Evolutionary conservation across 352 stramenopile species (phyloP), one percentile per base, ranked within the genome.

Genomic region (Peronospora farinosa): DNA sequence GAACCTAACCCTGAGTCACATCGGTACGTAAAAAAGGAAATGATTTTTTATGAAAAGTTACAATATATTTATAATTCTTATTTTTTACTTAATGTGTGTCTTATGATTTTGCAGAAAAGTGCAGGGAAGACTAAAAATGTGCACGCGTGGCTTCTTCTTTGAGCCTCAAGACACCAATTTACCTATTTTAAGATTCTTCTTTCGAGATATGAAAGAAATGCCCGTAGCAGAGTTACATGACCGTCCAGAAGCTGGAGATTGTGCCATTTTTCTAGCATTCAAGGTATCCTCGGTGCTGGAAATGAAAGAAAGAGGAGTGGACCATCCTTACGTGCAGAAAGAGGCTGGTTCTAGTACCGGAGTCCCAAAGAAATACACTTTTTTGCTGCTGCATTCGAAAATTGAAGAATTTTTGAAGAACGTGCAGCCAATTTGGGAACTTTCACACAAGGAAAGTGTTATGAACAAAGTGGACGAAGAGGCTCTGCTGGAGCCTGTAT

Each of bases 131-230:
- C 63, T 95, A 11, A 96, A 96, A 63, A 60, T 96, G 25, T 95
- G 81, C 57, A 96, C 87, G 11, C 71, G 88, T 38, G 84, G 82
- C 45, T 87, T 97, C 48, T 93, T 97, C 49, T 97, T 97, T 48
- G 89, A 95, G 69, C 89, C 89, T 9, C 76, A 89, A 50, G 88
- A 97, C 61, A 59, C 80, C 23, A 80, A 77, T 36, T 40, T 82
- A 32, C 71, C 87, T 23, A 77, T 96, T 36, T 52, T 94, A 41
- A 86, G 89, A 36, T 95, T 96, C 52, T 75, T 87, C 21, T 96
- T 95, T 64, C 73, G 80, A 13, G 72, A 87, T 38, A 95, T 96
- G 77, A 51, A 66, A 12, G 54, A 83, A 12, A 59, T 72, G 47
- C 80, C 80, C 3, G 52, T 73, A 2, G 75, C 72, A 5, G 78